Base-by-base conservation (phyloP, 495 filamentous ascomycete genomes). In the Neurospora tetraspora region DNA sequence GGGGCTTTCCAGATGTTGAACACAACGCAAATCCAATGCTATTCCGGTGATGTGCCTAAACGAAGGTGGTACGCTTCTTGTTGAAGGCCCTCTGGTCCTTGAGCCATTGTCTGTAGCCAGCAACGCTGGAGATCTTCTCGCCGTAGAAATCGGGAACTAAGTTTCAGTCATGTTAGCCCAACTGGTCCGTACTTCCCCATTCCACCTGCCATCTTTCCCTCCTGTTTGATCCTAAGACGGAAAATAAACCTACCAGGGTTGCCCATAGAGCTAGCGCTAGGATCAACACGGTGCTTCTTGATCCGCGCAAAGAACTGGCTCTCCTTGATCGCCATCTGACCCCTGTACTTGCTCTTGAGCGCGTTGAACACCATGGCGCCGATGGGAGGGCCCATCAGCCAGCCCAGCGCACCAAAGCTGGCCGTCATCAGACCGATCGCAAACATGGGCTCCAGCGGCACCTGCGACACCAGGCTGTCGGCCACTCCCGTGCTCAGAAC, bases 81-180 rank as follows among this genome's bases (percentile, higher is more conserved):
- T 97, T 97, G 82, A 96, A 99, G n/a, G 94, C 94, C 68, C 94
- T 82, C 86, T 98, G 96, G 80, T 99, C 96, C 85, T 95, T 97
- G 79, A 99, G 82, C 96, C 96, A 99, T 80, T 92, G 90, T 76
- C 96, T 83, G 78, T 98, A 99, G 69, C 92, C 94, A 72, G 89
- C 88, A 43, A 99, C 93, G 75, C 93, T 96, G 18, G 91, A 92
- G 80, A 99, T 97, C 88, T 97, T 98, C 86, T 99, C 96, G 69
- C 96, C 91, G 77, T 94, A 93, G 81, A 89, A 91, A 78, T 91
- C 89, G 68, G 87, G 88, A 0, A 88, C 86, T 78, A n/a, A 70
- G 18, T 12, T 20, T 11, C 61, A 10, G 42, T 40, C 61, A 70
- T 70, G 65, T 72, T 38, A 77, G 73, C 61, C 69, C 38, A 43